Base-by-base conservation (phyloP, 139 green algal species). In the Chlamydomonas schloesseri region DNA sequence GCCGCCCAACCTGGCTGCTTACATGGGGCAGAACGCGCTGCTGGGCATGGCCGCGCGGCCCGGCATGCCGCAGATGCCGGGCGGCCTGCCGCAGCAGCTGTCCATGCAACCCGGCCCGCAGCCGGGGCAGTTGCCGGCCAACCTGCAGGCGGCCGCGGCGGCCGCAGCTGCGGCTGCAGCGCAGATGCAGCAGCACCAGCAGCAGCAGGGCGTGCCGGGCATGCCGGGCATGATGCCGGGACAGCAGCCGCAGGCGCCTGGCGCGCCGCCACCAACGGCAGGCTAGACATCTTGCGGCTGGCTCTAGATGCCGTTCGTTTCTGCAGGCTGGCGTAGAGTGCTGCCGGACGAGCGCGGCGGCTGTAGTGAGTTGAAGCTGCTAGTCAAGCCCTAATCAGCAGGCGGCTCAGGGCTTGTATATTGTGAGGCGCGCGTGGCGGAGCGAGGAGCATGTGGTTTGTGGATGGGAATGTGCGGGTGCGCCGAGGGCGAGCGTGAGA, bases 91-190 rank as follows among this genome's bases (percentile, higher is more conserved):
- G 24, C 67, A 69, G 68, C 80, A 86, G 67, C 79, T 50, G 20
- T 31, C 10, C 37, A 8, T 14, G 17, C 20, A 26, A 31, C 28
- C 28, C 3, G 64, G 55, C 55, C 55, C 50, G 81, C 81, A 79
- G 70, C 69, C 68, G 3, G 69, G 69, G 55, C 24, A 71, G 53
- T 68, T 78, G 67, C 80, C 67, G 20, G 68, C 64, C 50, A 78
- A 60, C 67, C 68, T 80, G 69, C 79, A 85, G 29, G 79, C 79
- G 21, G 79, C 79, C 0, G 79, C 79, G 20, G 79, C 79, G 20
- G 79, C 79, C 5, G 79, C 79, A 0, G 67, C 65, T 2, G 78
- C 78, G 1, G 78, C 78, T 0, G 75, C 75, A 0, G 60, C 60
- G 29, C 20, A 11, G 75, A 34, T 60, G 78, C 42, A 67, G 78